phyloP scores from a whole-genome alignment of 176 grass and related monocot genomes.

The Carex kokanica region DNA sequence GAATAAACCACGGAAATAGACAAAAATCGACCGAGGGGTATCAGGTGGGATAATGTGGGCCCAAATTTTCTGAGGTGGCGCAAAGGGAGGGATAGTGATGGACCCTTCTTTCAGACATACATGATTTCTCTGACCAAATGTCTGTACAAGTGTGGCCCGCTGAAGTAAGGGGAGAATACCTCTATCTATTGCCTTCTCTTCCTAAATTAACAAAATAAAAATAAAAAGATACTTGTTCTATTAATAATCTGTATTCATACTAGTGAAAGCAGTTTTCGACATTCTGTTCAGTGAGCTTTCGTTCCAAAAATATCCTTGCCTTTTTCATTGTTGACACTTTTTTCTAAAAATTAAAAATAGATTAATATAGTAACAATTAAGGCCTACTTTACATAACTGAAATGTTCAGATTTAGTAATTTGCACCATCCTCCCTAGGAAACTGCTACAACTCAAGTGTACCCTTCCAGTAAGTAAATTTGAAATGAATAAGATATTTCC shows the following conservation, averaged over 20 bases:
- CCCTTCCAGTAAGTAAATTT: neutral
- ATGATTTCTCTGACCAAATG: conserved; percentile 93
- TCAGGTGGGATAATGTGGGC: conserved; percentile 67
- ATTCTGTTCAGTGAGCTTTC: neutral
- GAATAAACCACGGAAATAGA: conserved; percentile 92
- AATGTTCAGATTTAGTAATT: neutral
- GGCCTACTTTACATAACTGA: neutral
- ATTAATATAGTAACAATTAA: neutral
- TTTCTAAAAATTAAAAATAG: neutral
- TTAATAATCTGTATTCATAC: neutral
- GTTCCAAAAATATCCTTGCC: neutral
- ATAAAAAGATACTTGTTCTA: neutral
- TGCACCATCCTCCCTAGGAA: neutral
- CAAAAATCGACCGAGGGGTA: conserved; percentile 79
- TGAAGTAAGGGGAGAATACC: conserved; percentile 86
- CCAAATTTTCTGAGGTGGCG: conserved; percentile 82
- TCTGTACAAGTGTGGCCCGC: conserved; percentile 85
- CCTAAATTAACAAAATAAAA: conserved; percentile 37
- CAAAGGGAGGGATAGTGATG: conserved; percentile 86
- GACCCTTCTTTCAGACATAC: conserved; percentile 90
- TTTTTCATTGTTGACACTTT: neutral
- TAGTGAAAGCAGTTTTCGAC: neutral
- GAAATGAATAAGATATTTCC: neutral
- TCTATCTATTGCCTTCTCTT: conserved; percentile 82
- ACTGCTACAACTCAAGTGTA: neutral